Evolutionary conservation across 139 green algal species (phyloP), one percentile per base, ranked within the genome.

Genomic region (Asterochloris erici): DNA sequence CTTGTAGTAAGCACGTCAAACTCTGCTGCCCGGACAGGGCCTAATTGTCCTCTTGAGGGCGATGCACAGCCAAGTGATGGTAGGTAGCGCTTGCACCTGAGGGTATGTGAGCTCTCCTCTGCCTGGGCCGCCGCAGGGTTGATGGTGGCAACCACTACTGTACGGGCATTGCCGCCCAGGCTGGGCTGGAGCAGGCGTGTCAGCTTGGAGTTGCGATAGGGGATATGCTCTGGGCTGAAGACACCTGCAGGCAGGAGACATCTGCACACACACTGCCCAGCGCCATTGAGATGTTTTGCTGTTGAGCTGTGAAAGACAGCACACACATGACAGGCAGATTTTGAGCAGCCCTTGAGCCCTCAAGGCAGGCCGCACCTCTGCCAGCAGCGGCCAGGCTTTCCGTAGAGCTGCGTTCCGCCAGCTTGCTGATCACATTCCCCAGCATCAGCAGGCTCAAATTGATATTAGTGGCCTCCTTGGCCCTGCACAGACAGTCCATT

Each of bases 181-280:
- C 89, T 91, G 79, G 93, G 89, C 81, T 94, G 90, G 79, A 96
- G 85, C 82, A 96, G 83, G 24, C 91, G 86, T 15, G 91, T 96
- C 66, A 95, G 90, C 89, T 96, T 95, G 79, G 86, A 92, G 79
- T 95, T 88, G 73, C 91, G 86, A 86, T 92, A 96, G 16, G 90
- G 92, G 54, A 95, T 86, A 86, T 90, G 86, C 60, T 73, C 83
- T 78, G 63, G 63, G n/a, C 69, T 63, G 82, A 62, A 13, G 9
- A 54, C 38, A 54, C 38, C 38, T 54, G 38, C 38, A 54, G 38
- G 38, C 38, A 54, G 38, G 6, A 54, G 38, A 54, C 6, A 6
- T 54, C 38, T 54, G 38, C 38, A 54, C 4, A 54, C 38, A 54
- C 38, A 54, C 4, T 54, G 38, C 38, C 38, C 38, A 54, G 38